These are phyloP conservation scores for Colletotrichum sp. DNA, from an alignment of 2,329 filamentous ascomycete species.

Conservation along the genomic window DNA sequence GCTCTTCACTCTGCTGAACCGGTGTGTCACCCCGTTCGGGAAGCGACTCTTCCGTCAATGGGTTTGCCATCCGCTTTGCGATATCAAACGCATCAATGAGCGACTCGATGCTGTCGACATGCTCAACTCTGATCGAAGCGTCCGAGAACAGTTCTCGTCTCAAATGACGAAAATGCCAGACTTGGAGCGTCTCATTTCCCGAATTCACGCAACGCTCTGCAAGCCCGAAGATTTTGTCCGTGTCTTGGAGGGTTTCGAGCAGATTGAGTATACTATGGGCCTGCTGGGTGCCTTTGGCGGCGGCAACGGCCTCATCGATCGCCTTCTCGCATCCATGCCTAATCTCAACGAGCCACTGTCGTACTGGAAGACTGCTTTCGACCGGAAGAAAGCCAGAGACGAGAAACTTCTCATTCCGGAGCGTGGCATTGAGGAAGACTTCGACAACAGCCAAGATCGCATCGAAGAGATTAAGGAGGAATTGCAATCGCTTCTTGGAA, in stretches of 20 bases:
- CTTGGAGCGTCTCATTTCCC: slow-evolving; percentile 90
- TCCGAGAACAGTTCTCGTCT: slow-evolving; percentile 87
- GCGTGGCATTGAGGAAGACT: slow-evolving; percentile 87
- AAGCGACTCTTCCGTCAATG: slow-evolving; percentile 96
- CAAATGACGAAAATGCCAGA: slow-evolving; percentile 93
- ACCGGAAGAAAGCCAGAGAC: slow-evolving; percentile 78
- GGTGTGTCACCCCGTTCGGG: slow-evolving; percentile 94
- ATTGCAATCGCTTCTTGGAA: slow-evolving; percentile 73
- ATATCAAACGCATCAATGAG: slow-evolving; percentile 88
- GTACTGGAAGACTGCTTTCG: slow-evolving; percentile 92
- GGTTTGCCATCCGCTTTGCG: slow-evolving; percentile 94
- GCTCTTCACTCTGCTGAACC: slow-evolving; percentile 87
- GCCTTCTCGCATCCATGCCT: slow-evolving; percentile 85
- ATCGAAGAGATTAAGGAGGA: slow-evolving; percentile 79
- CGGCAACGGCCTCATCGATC: slow-evolving; percentile 83
- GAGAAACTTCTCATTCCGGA: slow-evolving; percentile 85
- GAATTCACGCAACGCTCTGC: slow-evolving; percentile 91
- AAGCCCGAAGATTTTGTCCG: slow-evolving; percentile 90
- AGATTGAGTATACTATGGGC: slow-evolving; percentile 93
- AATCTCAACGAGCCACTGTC: slow-evolving; percentile 75
- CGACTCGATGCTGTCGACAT: slow-evolving; percentile 93
- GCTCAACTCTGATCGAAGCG: slow-evolving; percentile 79
- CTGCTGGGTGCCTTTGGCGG: slow-evolving; percentile 75
- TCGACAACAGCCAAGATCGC: slow-evolving; percentile 79
- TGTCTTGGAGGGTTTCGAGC: slow-evolving; percentile 94